These are phyloP conservation scores for Tympanopsis confertula DNA, from an alignment of 2,329 filamentous ascomycete species.

Conservation along the genomic window DNA sequence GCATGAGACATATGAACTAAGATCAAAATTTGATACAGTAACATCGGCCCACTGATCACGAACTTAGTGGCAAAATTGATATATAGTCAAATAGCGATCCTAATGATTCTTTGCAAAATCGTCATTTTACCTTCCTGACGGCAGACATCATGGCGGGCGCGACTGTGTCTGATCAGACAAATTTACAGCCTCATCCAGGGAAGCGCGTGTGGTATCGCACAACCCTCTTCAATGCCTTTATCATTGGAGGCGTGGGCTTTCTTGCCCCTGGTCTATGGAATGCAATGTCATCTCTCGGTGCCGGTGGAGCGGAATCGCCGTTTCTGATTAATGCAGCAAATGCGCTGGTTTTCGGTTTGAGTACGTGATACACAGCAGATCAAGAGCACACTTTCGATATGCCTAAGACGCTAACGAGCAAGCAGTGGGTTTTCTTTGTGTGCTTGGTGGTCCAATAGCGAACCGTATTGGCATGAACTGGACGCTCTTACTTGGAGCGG, in stretches of 20 bases:
- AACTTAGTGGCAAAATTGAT: too few relatives aligned
- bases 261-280: conserved; percentile 39
- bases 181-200: too few relatives aligned
- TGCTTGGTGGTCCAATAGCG: conserved; percentile 33
- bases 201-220: conserved; percentile 29
- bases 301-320: conserved; percentile 36
- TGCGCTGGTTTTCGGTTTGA: conserved; percentile 32
- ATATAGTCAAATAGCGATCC: too few relatives aligned
- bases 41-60: too few relatives aligned
- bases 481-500: conserved; percentile 28
- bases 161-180: too few relatives aligned
- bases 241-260: conserved; percentile 40
- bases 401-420: not conserved
- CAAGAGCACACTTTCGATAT: not conserved
- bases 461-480: conserved; percentile 33
- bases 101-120: too few relatives aligned
- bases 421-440: conserved; percentile 29
- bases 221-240: conserved; percentile 38
- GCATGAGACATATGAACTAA: too few relatives aligned
- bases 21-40: too few relatives aligned
- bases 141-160: too few relatives aligned
- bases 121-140: too few relatives aligned
- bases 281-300: conserved; percentile 39
- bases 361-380: too few relatives aligned
- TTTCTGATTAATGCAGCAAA: conserved; percentile 41